Conservation (phyloP, 495 filamentous ascomycete species). For the Neurospora tetrasperma region DNA sequence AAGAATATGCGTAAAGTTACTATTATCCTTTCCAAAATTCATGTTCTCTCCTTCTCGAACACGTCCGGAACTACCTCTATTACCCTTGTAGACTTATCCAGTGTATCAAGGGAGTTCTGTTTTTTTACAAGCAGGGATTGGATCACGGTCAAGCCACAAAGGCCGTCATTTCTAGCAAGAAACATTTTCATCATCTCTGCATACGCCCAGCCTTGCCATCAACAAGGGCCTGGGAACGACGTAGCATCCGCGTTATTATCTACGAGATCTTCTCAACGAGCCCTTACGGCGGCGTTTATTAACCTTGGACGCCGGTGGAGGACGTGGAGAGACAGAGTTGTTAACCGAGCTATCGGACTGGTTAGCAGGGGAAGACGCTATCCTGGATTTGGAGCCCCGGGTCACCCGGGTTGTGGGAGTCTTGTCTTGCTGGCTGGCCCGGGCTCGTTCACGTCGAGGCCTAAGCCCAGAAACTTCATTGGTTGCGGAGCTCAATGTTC, state of each 20-base stretch:
- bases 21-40: no score
- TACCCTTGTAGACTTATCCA: no score
- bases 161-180: neutral
- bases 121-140: no score
- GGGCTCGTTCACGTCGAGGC: neutral
- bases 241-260: neutral
- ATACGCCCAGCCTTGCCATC: neutral
- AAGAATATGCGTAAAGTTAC: no score
- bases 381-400: neutral
- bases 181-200: neutral
- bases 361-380: neutral
- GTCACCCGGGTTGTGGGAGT: neutral
- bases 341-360: neutral
- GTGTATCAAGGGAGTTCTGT: no score
- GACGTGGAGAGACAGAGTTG: neutral
- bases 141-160: neutral
- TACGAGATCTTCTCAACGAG: neutral
- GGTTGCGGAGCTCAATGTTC: neutral
- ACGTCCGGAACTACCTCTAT: no score
- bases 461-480: neutral
- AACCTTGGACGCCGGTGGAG: neutral
- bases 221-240: neutral
- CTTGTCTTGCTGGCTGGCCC: neutral
- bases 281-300: neutral
- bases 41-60: no score